Conservation (phyloP, 202 grass and related monocot species). For the Zizania palustris region DNA sequence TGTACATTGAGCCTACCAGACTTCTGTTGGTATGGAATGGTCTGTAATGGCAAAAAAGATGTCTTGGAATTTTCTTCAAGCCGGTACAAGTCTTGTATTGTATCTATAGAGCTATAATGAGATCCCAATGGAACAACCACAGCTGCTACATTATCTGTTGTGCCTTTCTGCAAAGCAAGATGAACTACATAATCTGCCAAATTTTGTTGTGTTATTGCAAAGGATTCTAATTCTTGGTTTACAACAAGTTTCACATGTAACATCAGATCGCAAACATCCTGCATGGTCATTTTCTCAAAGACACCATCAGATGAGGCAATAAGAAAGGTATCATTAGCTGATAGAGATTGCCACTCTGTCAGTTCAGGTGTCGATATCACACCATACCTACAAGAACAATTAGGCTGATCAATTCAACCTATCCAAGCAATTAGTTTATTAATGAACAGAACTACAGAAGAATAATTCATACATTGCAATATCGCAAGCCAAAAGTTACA, state of each 20-base stretch:
- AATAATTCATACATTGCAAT: conserved; percentile 15
- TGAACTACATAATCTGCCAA: conserved; percentile 72
- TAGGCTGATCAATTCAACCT: conserved; percentile 32
- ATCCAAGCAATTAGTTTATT: conserved; percentile 29
- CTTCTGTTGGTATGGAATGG: conserved; percentile 39
- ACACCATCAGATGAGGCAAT: conserved; percentile 83
- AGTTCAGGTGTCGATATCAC: conserved; percentile 91
- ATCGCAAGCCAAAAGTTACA: not conserved
- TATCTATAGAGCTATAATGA: conserved; percentile 42
- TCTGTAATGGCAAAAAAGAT: conserved; percentile 37
- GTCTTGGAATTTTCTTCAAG: conserved; percentile 47
- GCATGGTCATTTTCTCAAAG: conserved; percentile 84
- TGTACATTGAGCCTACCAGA: conserved; percentile 41
- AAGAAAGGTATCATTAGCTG: conserved; percentile 83
- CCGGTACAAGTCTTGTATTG: conserved; percentile 48
- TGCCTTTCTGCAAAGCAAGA: conserved; percentile 80
- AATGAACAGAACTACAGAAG: conserved; percentile 36
- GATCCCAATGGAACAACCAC: conserved; percentile 77
- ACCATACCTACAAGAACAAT: conserved; percentile 73
- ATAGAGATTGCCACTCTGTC: conserved; percentile 74
- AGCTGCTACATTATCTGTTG: conserved; percentile 91
- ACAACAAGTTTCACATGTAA: conserved; percentile 50
- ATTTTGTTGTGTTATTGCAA: conserved; percentile 51
- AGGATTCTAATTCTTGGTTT: conserved; percentile 40
- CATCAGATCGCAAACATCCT: conserved; percentile 89